Percentiles rank a stretch among this genome's conserved stretches.
Evolutionary conservation across 805 yeast genomes (phyloP).

Genomic region (Candida chilensis): DNA sequence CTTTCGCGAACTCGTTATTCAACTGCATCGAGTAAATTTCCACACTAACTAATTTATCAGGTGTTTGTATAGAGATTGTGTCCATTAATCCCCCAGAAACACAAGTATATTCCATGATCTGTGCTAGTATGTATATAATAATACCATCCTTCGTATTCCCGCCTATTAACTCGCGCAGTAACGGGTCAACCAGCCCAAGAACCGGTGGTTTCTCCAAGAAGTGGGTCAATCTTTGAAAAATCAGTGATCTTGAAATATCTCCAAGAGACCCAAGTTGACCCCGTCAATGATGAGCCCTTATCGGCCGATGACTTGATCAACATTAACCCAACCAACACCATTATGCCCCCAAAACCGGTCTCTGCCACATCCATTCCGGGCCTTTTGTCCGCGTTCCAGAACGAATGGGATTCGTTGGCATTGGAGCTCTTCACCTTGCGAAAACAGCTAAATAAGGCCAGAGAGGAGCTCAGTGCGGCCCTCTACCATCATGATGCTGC

Average conservation of each 20-base stretch:
- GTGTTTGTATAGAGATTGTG: no score
- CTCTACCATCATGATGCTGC: conserved; percentile 89
- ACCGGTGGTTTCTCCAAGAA: conserved; percentile 71
- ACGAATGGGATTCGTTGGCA: conserved; percentile 85
- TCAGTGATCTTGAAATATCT: conserved; percentile 53
- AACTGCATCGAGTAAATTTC: no score
- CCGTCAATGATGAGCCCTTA: conserved; percentile 59
- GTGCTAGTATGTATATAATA: neutral
- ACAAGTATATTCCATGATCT: conserved; percentile 4
- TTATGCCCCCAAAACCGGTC: conserved; percentile 33
- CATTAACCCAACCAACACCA: conserved; percentile 6
- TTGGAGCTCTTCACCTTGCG: conserved; percentile 72
- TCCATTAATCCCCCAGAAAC: no score
- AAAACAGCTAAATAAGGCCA: conserved; percentile 56
- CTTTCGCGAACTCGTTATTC: no score
- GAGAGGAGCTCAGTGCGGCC: conserved; percentile 69
- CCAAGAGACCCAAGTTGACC: conserved; percentile 62
- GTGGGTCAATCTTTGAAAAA: conserved; percentile 65
- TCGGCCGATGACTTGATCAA: conserved; percentile 47
- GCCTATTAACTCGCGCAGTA: conserved; percentile 17
- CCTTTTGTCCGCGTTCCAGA: conserved; percentile 64
- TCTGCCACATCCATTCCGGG: conserved; percentile 67
- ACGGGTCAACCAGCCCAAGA: conserved; percentile 64
- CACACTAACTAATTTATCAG: no score
- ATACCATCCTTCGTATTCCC: neutral